Evolutionary conservation across 805 yeast species (phyloP).

Genomic region (Candida parachauliodes): DNA sequence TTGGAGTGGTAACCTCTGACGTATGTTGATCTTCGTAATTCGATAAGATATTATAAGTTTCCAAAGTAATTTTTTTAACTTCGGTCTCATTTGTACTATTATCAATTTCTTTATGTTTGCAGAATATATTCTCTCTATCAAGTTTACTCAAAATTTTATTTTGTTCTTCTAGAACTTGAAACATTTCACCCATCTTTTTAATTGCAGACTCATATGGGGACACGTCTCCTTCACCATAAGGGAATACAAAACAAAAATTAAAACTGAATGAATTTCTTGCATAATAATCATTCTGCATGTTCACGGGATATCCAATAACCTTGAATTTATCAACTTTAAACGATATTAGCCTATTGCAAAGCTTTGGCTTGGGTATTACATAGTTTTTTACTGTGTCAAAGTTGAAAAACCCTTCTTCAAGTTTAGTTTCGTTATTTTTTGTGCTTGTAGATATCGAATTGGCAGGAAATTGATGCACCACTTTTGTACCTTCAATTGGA

Average conservation of each 20-base stretch:
- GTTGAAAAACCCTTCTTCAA: slow-evolving; percentile 47
- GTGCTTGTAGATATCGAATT: slow-evolving; percentile 48
- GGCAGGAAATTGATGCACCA: slow-evolving; percentile 84
- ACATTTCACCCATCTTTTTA: slow-evolving; percentile 80
- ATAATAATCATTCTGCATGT: slow-evolving; percentile 68
- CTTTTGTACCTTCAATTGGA: slow-evolving; percentile 93
- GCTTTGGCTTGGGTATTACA: slow-evolving; percentile 87
- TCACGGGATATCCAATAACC: slow-evolving; percentile 86
- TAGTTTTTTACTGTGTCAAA: slow-evolving; percentile 87
- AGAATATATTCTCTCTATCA: slow-evolving; percentile 39
- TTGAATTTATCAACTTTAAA: slow-evolving; percentile 66
- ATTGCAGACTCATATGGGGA: slow-evolving; percentile 86
- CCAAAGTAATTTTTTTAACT: neutral
- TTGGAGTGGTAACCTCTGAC: slow-evolving; percentile 1
- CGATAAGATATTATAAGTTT: slow-evolving; percentile 1
- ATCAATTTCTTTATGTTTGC: slow-evolving; percentile 17
- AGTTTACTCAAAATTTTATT: slow-evolving; percentile 63
- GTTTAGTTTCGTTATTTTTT: slow-evolving; percentile 4
- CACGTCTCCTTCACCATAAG: slow-evolving; percentile 66
- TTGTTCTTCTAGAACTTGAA: slow-evolving; percentile 87
- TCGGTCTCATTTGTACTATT: neutral
- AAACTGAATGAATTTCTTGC: slow-evolving; percentile 90
- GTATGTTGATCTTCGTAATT: neutral
- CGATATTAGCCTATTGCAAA: slow-evolving; percentile 79
- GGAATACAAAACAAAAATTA: slow-evolving; percentile 90